A percentile compares a stretch with the other conserved stretches of the same genome.
Conservation (phyloP, 768 basidiomycete species). For the Boletus speciosus region DNA sequence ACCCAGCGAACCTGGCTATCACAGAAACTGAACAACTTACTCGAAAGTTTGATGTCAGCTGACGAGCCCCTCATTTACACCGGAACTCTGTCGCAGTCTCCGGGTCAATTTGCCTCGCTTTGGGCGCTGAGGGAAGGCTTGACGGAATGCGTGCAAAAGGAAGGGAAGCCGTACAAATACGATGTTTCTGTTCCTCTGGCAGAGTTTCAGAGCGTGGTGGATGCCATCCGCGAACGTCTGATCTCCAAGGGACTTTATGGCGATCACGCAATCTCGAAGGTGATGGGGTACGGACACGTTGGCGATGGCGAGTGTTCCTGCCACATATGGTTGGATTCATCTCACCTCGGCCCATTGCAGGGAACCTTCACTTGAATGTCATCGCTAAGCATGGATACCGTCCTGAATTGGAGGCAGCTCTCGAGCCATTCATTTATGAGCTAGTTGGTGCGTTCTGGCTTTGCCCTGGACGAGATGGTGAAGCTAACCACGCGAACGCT, state of each 20-base stretch:
- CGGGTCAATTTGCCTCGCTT: conserved; percentile 81
- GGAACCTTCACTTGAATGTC: conserved; percentile 92
- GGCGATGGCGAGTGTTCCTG: conserved; percentile 73
- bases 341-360: conserved; percentile 36
- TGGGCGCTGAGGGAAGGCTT: conserved; percentile 93
- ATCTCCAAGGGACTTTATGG: conserved; percentile 64
- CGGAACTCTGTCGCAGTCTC: conserved; percentile 88
- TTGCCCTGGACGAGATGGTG: neutral
- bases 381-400: conserved; percentile 73
- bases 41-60: conserved; percentile 73
- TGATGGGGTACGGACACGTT: conserved; percentile 93
- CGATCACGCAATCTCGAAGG: conserved; percentile 73
- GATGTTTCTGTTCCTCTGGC: conserved; percentile 87
- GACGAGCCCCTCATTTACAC: conserved; percentile 79
- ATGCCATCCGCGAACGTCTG: conserved; percentile 71
- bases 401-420: conserved; percentile 75
- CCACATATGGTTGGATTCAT: neutral
- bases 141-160: conserved; percentile 88
- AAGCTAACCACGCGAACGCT: conserved; percentile 1
- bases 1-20: neutral
- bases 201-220: conserved; percentile 85
- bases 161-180: conserved; percentile 96
- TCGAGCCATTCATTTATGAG: conserved; percentile 96
- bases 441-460: conserved; percentile 59
- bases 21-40: conserved; percentile 83